phyloP scores from a whole-genome alignment of 2,329 filamentous ascomycete genomes.

The Verticillium tricorpus region DNA sequence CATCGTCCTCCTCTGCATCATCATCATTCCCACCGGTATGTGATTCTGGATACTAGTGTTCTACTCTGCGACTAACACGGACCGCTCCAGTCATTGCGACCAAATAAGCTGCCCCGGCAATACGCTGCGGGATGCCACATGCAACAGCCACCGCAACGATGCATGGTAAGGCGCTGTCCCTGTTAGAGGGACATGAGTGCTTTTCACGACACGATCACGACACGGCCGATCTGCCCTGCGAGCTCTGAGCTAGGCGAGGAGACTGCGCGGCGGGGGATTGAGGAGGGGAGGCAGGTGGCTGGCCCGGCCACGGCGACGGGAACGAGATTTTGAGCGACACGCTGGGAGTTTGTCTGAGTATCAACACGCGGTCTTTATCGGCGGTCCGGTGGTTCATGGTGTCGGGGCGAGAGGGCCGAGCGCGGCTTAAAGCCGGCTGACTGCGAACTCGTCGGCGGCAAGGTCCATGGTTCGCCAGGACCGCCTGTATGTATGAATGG shows the following conservation, averaged over 20 bases:
- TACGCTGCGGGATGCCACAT: background rate
- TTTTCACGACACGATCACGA: slow-evolving; percentile 14
- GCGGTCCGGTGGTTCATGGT: background rate
- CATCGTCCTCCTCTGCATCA: slow-evolving; percentile 85
- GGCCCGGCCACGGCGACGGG: background rate
- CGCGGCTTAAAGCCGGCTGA: background rate
- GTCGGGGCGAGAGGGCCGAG: background rate
- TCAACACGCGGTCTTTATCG: background rate
- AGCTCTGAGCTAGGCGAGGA: background rate
- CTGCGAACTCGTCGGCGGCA: background rate
- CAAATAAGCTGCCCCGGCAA: slow-evolving; percentile 10
- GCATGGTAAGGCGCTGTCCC: background rate
- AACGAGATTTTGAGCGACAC: background rate
- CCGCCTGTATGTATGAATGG: slow-evolving; percentile 15
- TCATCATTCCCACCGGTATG: slow-evolving; percentile 89
- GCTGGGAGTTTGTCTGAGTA: background rate
- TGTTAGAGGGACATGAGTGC: slow-evolving; percentile 1
- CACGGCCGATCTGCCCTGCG: slow-evolving; percentile 6
- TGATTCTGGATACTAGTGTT: slow-evolving; percentile 9
- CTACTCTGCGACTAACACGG: background rate
- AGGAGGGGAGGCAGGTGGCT: background rate
- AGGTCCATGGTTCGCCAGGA: background rate
- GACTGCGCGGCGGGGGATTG: background rate
- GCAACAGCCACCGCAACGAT: too few relatives aligned
- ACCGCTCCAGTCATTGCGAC: slow-evolving; percentile 35